Evolutionary conservation across 768 basidiomycete genomes (phyloP).

Genomic region (Megacollybia marginata): DNA sequence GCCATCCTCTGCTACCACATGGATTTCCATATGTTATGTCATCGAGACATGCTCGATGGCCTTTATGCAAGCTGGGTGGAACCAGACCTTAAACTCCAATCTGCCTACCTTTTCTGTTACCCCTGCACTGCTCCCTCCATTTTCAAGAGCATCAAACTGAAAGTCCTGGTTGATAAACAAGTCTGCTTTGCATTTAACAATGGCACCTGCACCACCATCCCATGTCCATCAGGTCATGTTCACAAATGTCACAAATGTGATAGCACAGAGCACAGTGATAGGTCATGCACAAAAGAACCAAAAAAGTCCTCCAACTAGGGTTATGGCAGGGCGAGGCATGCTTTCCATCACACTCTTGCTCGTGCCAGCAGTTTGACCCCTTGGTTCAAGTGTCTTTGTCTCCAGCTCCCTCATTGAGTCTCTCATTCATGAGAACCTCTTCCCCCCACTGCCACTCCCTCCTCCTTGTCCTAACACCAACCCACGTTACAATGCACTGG

Average conservation of each 20-base stretch:
- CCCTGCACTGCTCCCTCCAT: constrained; percentile 4
- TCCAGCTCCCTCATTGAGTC: background rate
- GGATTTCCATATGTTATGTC: constrained; percentile 6
- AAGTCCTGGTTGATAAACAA: constrained; percentile 3
- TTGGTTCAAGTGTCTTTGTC: background rate
- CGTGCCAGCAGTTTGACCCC: constrained; percentile 7
- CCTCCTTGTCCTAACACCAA: constrained; percentile 16
- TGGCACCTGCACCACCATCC: constrained; percentile 6
- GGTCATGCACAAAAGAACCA: background rate
- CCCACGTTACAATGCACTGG: constrained; percentile 13
- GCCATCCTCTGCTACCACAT: constrained; percentile 10
- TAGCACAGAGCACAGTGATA: background rate
- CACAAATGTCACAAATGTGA: constrained; percentile 8
- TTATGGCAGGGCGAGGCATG: constrained; percentile 10
- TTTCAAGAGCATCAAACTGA: background rate
- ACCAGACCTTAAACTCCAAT: constrained; percentile 5
- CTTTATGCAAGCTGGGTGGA: constrained; percentile 7
- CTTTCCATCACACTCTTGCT: constrained; percentile 8
- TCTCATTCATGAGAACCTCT: constrained; percentile 6
- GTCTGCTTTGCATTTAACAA: constrained; percentile 7
- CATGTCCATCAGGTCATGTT: constrained; percentile 6
- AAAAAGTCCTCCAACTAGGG: background rate
- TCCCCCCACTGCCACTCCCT: constrained; percentile 6
- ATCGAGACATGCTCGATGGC: constrained; percentile 9
- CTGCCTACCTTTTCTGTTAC: constrained; percentile 4